Conservation (phyloP, 768 basidiomycete species). For the Russula sp. region DNA sequence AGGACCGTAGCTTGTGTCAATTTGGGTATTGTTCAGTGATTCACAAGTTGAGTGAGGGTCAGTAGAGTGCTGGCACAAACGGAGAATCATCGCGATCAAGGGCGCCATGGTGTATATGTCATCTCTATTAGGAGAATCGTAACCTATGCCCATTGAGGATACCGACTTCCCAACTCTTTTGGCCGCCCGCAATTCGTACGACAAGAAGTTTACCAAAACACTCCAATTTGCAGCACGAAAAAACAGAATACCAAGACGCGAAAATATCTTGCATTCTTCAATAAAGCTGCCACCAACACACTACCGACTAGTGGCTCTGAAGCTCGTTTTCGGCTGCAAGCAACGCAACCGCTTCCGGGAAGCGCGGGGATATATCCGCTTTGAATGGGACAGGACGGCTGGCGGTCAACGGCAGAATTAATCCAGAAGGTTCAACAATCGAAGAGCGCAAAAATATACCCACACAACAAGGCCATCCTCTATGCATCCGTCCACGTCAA, state of each 20-base stretch:
- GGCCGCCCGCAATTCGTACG: not conserved
- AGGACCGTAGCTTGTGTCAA: not conserved
- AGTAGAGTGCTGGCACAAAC: too few species aligned
- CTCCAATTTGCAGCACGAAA: not conserved
- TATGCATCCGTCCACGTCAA: constrained; percentile 26
- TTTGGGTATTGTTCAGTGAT: too few species aligned
- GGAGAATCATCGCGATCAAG: not conserved
- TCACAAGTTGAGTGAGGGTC: not conserved
- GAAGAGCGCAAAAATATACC: not conserved
- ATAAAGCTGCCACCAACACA: too few species aligned
- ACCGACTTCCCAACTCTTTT: not conserved
- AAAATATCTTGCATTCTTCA: not conserved
- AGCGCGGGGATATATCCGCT: constrained; percentile 22
- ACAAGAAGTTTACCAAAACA: not conserved
- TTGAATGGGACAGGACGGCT: constrained; percentile 25
- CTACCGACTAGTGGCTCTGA: not conserved
- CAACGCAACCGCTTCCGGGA: constrained; percentile 19
- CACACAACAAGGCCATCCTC: constrained; percentile 27
- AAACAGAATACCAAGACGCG: not conserved
- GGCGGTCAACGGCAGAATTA: not conserved
- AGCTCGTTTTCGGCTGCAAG: constrained; percentile 17
- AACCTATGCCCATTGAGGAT: not conserved
- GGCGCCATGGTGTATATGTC: not conserved
- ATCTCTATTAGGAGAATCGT: not conserved
- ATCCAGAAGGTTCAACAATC: not conserved